Base-by-base conservation (phyloP, 345 rosid genomes). In the Rhizophora mangle region DNA sequence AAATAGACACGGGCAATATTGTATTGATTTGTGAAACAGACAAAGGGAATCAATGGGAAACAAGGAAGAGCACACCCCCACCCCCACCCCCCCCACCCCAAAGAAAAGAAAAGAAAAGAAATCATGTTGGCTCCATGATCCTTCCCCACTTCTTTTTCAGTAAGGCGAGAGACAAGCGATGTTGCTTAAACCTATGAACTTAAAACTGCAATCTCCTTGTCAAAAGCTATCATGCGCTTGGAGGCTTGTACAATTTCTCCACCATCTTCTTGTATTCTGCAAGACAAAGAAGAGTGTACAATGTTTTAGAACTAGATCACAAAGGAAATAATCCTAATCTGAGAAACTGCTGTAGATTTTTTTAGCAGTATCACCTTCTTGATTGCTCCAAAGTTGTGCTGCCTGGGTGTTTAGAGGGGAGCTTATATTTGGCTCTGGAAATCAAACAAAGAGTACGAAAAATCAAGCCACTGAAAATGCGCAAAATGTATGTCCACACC, bases 371-470 rank as follows among this genome's bases (percentile, higher is more conserved):
- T 9, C 69, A 89, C 96, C 97, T 85, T 88, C 89, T 83, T 86
- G 98, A 68, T 91, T 89, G 87, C 87, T 78, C 97, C 98, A 94
- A 36, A 94, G 89, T 68, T 94, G 97, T 53, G 98, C 97, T 67
- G 98, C 98, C 78, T 91, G 97, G 60, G 83, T 82, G 85, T 94
- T 94, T 63, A 94, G 73, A 66, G 98, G 98, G 6, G 98, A 94
- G 76, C 89, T 91, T 36, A 76, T 87, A 76, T 94, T 94, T 61
- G 97, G 97, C 76, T 92, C 97, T 92, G 85, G 53, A 69, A 54
- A 27, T 36, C 69, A 69, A 18, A 27, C 18, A 66, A 65, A 37
- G 16, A 21, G 19, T 18, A 15, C 6, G 19, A 19, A 30, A 30
- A 27, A 55, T n/a, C 53, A 24, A 27, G 8, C 26, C 7, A 32